These are phyloP conservation scores for Monosporascus cannonballus DNA, from an alignment of 2,329 filamentous ascomycete genomes.

Conservation along the genomic window DNA sequence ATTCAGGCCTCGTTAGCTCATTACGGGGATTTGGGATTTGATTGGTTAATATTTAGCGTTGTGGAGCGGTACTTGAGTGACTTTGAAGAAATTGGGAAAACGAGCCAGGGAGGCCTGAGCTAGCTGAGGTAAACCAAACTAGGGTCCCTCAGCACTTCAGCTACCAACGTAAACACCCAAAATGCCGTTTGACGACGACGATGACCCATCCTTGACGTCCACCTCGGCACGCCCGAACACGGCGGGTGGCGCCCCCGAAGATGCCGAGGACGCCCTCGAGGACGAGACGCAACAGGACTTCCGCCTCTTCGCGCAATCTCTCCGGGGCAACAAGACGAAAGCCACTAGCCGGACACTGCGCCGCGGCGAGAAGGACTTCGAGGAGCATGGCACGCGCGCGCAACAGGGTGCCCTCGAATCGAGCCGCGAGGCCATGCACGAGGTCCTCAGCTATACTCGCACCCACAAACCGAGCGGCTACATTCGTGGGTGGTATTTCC, in stretches of 20 bases:
- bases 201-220: slow-evolving; percentile 8
- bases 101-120: too few relatives aligned
- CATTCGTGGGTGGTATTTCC: slow-evolving; percentile 68
- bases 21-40: too few relatives aligned
- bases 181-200: slow-evolving; percentile 24
- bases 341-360: slow-evolving; percentile 63
- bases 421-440: slow-evolving; percentile 82
- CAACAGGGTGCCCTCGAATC: slow-evolving; percentile 74
- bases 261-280: slow-evolving; percentile 50
- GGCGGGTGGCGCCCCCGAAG: slow-evolving; percentile 22
- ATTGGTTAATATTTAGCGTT: too few relatives aligned
- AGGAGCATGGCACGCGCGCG: slow-evolving; percentile 79
- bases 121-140: too few relatives aligned
- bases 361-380: slow-evolving; percentile 95
- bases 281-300: slow-evolving; percentile 86
- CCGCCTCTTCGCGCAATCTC: slow-evolving; percentile 57
- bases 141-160: too few relatives aligned
- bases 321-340: slow-evolving; percentile 18
- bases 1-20: too few relatives aligned
- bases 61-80: too few relatives aligned
- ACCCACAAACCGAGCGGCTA: slow-evolving; percentile 64
- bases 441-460: slow-evolving; percentile 72
- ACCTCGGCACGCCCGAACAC: slow-evolving; percentile 13
- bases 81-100: too few relatives aligned
- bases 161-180: not conserved